phyloP scores from a whole-genome alignment of 2,329 filamentous ascomycete species.

The Pseudogymnoascus sp. region DNA sequence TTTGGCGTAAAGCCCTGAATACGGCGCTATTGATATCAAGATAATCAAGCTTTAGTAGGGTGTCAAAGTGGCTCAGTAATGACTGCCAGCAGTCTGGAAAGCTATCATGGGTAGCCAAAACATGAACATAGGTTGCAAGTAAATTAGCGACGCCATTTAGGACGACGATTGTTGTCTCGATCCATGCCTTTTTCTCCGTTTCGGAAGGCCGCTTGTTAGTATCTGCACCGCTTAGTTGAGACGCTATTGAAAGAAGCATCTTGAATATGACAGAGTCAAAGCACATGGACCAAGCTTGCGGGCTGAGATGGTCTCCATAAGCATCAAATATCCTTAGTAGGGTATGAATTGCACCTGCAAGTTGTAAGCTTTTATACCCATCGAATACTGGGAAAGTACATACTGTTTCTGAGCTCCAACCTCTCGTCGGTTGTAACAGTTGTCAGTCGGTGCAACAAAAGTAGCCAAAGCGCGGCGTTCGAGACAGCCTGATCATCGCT shows the following conservation, averaged over 20 bases:
- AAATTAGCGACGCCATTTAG: constrained; percentile 66
- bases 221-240: constrained; percentile 39
- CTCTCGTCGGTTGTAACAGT: constrained; percentile 64
- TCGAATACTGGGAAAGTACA: constrained; percentile 27
- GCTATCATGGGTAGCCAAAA: constrained; percentile 56
- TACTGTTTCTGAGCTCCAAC: constrained; percentile 70
- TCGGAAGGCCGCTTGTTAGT: constrained; percentile 30
- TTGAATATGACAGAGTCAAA: constrained; percentile 74
- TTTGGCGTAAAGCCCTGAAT: constrained; percentile 58
- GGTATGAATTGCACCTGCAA: constrained; percentile 71
- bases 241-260: constrained; percentile 64
- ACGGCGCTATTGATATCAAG: constrained; percentile 66
- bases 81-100: constrained; percentile 72
- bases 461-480: constrained; percentile 69
- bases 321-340: constrained; percentile 86
- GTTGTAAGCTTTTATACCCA: constrained; percentile 33
- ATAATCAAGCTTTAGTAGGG: constrained; percentile 53
- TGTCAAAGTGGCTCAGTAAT: constrained; percentile 61
- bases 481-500: constrained; percentile 53
- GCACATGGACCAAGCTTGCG: constrained; percentile 76
- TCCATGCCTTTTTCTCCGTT: constrained; percentile 51
- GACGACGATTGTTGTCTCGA: constrained; percentile 68
- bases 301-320: constrained; percentile 71
- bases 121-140: constrained; percentile 67
- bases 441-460: constrained; percentile 64